These are phyloP conservation scores for Cyberlindnera suaveolens DNA, from an alignment of 805 yeast species.

Conservation along the genomic window DNA sequence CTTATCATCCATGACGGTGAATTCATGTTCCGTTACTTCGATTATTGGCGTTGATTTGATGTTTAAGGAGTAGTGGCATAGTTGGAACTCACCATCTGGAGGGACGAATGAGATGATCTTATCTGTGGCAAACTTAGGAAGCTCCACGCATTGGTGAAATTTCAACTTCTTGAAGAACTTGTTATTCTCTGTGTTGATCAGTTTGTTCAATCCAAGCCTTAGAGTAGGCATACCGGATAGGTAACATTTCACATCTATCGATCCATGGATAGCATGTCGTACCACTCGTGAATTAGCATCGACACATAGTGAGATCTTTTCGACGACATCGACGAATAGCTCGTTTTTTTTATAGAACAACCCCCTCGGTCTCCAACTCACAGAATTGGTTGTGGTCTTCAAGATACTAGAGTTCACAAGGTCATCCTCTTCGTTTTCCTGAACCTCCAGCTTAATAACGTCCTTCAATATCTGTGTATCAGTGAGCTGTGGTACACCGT, in stretches of 20 bases:
- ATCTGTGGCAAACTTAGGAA: conserved; percentile 44
- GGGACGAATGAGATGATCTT: conserved; percentile 73
- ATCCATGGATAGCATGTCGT: conserved; percentile 65
- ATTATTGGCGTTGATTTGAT: conserved; percentile 23
- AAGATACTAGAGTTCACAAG: conserved; percentile 63
- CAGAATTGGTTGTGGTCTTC: conserved; percentile 68
- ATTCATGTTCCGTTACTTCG: conserved; percentile 10
- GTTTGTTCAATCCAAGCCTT: conserved; percentile 70
- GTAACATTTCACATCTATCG: conserved; percentile 65
- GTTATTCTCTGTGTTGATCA: conserved; percentile 17
- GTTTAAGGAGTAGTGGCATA: conserved; percentile 40
- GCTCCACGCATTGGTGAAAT: conserved; percentile 84
- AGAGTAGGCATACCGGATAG: conserved; percentile 88
- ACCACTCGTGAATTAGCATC: conserved; percentile 52
- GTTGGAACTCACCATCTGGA: conserved; percentile 81
- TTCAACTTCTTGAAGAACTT: conserved; percentile 57
- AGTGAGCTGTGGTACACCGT: conserved; percentile 80
- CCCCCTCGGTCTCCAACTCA: conserved; percentile 92
- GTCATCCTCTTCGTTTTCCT: conserved; percentile 5
- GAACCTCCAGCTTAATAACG: conserved; percentile 56
- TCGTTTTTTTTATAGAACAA: conserved; percentile 84
- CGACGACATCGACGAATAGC: conserved; percentile 81
- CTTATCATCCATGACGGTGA: neutral
- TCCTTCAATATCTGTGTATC: conserved; percentile 74
- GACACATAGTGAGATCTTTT: conserved; percentile 62